phyloP scores from a whole-genome alignment of 1,284 basidiomycete species.

The Termitomyces sp. region DNA sequence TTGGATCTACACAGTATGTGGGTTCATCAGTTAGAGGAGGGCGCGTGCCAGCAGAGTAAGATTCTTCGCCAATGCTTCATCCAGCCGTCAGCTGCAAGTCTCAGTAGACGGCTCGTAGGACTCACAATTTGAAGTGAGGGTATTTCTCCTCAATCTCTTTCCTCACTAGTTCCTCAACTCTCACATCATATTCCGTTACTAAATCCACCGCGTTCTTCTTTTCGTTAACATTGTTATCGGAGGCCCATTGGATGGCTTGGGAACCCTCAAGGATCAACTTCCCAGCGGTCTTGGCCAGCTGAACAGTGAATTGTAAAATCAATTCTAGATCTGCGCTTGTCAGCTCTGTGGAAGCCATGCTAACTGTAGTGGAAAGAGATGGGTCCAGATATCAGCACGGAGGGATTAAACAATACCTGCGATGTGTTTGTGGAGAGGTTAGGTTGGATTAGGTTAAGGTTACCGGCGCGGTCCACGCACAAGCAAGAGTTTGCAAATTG shows the following conservation, averaged over 20 bases:
- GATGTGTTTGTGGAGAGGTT: neutral
- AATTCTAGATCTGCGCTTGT: conserved; percentile 48
- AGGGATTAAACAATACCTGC: neutral
- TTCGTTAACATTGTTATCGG: conserved; percentile 65
- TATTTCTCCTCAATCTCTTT: conserved; percentile 63
- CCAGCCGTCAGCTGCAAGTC: neutral
- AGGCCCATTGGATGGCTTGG: conserved; percentile 55
- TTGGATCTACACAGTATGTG: conserved; percentile 90
- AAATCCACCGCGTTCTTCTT: conserved; percentile 92
- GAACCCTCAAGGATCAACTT: conserved; percentile 71
- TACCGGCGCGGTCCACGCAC: too few relatives aligned
- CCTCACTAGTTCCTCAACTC: conserved; percentile 84
- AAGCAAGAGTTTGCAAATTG: neutral
- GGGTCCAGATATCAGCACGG: neutral
- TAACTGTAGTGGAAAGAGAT: neutral
- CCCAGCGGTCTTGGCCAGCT: conserved; percentile 70
- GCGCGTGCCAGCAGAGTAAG: conserved; percentile 68
- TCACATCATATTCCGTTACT: conserved; percentile 96
- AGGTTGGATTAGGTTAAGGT: too few relatives aligned
- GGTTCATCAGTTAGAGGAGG: conserved; percentile 78
- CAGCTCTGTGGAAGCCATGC: conserved; percentile 23
- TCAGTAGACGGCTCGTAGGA: conserved; percentile 13
- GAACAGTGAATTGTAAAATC: conserved; percentile 70
- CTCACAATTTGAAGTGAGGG: conserved; percentile 81
- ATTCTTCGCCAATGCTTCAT: conserved; percentile 87